Evolutionary conservation across 495 filamentous ascomycete species (phyloP), one percentile per base, ranked within the genome.

Genomic region (Neurospora hispaniola): DNA sequence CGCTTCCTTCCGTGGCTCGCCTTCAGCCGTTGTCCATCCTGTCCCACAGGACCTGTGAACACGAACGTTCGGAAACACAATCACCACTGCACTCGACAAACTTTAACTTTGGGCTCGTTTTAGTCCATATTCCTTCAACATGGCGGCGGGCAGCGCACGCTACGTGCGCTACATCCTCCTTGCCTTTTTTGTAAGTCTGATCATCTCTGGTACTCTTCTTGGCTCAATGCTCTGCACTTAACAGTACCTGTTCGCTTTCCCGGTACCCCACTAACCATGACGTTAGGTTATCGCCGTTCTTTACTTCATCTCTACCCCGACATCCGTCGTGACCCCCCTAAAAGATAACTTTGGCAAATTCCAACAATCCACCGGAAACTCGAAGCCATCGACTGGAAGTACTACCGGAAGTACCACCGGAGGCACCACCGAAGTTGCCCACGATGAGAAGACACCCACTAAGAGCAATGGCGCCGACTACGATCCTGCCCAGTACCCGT

Each of bases 81-180:
- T 62, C 54, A 31, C 31, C 54, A 31, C 27, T 31, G 27, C 27
- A 31, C 10, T 40, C 39, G 12, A 62, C 48, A 62, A 31, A 62
- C 48, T 31, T 31, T 8, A 31, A 62, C 48, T 16, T 27, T 31
- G 16, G 20, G 54, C 31, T 31, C 23, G 23, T 23, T 62, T 62
- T 62, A 27, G 54, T 3, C 54, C 42, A 42, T 12, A 41, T 42
- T 54, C 0, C 6, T 68, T 42, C 80, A 85, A 69, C 74, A 94
- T 94, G 91, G 88, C 90, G 75, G 83, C 89, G 46, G 85, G 89
- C 73, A 88, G 87, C 69, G 87, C 86, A 74, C 89, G 89, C 82
- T 92, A 92, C 81, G 80, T 95, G 79, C 93, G 96, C 80, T 98
- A 98, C 83, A 89, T 97, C 75, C 83, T 97, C 73, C 89, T 98